Evolutionary conservation across 176 grass and related monocot species (phyloP).

Genomic region (Carex myosuroides): DNA sequence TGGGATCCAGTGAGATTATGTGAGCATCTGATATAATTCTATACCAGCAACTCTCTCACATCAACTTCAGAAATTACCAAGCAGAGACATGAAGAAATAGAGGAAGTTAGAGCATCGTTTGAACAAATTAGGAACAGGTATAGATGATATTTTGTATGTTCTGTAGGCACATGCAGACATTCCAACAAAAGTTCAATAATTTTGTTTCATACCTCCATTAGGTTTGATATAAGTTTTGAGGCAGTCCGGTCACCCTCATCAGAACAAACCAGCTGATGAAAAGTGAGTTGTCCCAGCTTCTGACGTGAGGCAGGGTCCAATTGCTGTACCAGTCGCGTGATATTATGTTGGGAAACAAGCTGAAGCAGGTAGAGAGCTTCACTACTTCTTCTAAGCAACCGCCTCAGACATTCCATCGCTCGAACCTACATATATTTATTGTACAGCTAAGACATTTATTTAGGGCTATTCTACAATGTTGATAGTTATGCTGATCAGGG

Average conservation of each 20-base stretch:
- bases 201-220: conserved; percentile 73
- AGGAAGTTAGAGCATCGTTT: background rate
- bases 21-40: background rate
- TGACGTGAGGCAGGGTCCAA: conserved; percentile 53
- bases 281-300: conserved; percentile 67
- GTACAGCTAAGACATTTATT: background rate
- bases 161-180: background rate
- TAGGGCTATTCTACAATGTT: background rate
- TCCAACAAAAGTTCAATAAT: background rate
- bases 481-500: background rate
- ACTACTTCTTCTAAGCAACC: conserved; percentile 87
- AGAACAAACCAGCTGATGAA: conserved; percentile 93
- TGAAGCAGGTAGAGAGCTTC: conserved; percentile 96
- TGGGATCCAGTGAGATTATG: background rate
- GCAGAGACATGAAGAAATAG: background rate
- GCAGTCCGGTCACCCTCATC: conserved; percentile 84
- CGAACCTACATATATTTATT: conserved; percentile 53
- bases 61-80: background rate
- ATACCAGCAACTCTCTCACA: background rate
- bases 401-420: conserved; percentile 96
- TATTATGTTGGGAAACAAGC: conserved; percentile 89
- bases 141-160: background rate
- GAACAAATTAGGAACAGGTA: background rate
- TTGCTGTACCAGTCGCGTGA: conserved; percentile 74
- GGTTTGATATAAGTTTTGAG: conserved; percentile 68